Evolutionary conservation across 2,329 filamentous ascomycete genomes (phyloP), one percentile per base, ranked within the genome.

Genomic region (Zymoseptoria ardabiliae): DNA sequence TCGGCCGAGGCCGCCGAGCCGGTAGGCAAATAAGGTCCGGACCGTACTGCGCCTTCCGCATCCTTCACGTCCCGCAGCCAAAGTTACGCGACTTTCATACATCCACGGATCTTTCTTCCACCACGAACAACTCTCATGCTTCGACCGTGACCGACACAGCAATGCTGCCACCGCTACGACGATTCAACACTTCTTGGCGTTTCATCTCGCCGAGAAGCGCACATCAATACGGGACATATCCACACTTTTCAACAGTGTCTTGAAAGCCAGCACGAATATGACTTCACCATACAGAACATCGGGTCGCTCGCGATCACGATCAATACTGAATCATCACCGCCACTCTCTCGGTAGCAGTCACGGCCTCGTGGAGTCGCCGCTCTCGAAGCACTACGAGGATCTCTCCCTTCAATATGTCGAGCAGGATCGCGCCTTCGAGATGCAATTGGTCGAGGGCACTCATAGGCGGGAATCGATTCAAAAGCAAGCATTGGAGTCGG

Each of bases 391-490:
- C 13, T 53, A 60, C 21, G 62, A 64, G 21, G 62, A 66, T 20
- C 30, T 64, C 20, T 58, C 56, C 23, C 64, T 59, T 19, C 54
- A 64, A 17, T 53, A 62, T 10, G 55, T 61, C 8, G 61, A 65
- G 53, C 55, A 61, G 30, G 60, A 65, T 41, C 58, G 59, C 41
- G 55, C 56, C 11, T 64, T 64, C 51, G 60, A 59, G n/a, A 56
- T 58, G 51, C 51, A 60, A 45, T 45, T 66, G 17, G 65, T 64
- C 57, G 60, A 65, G 28, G 58, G 61, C 21, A 35, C 60, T 7
- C 55, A 56, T 20, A 48, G 58, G 53, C 65, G 65, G 41, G 58
- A 65, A 55, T 58, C 57, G n/a, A 56, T 53, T 19, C 65, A 66
- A 35, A 58, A 63, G 11, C 59, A 62, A 51, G 63, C 63, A 13